These are phyloP conservation scores for Dactylorhiza incarnata DNA, from an alignment of 106 monocot genomes.

Conservation along the genomic window DNA sequence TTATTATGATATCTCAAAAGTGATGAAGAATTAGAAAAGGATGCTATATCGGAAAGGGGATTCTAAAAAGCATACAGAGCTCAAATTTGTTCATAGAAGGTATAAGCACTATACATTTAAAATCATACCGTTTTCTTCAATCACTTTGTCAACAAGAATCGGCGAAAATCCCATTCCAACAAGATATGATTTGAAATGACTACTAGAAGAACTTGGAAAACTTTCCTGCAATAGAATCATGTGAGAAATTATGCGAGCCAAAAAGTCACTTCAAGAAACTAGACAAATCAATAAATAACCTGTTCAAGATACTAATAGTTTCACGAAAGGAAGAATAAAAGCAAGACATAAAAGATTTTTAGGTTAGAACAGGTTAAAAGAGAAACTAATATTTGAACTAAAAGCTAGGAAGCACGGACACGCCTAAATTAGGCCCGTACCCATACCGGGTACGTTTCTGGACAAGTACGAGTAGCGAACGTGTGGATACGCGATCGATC, in stretches of 20 bases:
- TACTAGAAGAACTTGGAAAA: slow-evolving; percentile 37
- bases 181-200: slow-evolving; percentile 50
- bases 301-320: not conserved
- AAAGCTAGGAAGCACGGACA: no score
- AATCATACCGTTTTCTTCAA: slow-evolving; percentile 61
- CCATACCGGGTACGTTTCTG: no score
- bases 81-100: not conserved
- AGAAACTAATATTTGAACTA: not conserved
- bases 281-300: not conserved
- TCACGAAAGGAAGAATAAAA: not conserved
- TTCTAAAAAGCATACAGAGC: not conserved
- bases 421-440: no score
- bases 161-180: slow-evolving; percentile 76
- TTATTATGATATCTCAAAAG: not conserved
- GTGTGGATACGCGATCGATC: no score
- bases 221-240: slow-evolving; percentile 26
- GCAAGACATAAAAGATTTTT: not conserved
- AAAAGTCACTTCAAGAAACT: not conserved
- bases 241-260: not conserved
- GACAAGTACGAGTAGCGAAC: no score
- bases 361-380: not conserved
- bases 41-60: not conserved
- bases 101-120: not conserved
- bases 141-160: slow-evolving; percentile 62
- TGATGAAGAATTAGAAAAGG: not conserved